Evolutionary conservation across 2,329 filamentous ascomycete genomes (phyloP), one percentile per base, ranked within the genome.

Genomic region (Alternaria consortialis): DNA sequence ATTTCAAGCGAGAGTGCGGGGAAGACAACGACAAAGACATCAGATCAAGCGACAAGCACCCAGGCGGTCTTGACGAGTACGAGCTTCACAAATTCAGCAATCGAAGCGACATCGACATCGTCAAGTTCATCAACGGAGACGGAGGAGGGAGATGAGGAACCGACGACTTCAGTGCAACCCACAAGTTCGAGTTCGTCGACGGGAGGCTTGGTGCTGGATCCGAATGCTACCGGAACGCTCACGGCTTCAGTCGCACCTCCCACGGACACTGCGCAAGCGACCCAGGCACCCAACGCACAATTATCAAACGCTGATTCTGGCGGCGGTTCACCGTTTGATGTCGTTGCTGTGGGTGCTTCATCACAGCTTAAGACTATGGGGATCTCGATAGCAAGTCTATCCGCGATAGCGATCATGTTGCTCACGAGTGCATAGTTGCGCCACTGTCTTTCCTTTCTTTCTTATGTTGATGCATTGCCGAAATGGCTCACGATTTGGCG

Each of bases 311-410:
- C 73, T 20, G 73, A 77, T 27, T 79, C 76, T 12, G 80, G 80
- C 20, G 80, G 81, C 15, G 82, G 82, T n/a, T 81, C 79, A 53
- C 82, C 81, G 5, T 83, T 84, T 60, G 81, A 82, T 61, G 70
- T 78, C 12, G 62, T 67, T 8, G 70, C 73, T 1, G 63, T 63
- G 0, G 67, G 70, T 32, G 60, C 68, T 2, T 68, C 72, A 27
- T 56, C 63, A 32, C 73, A 60, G 9, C 13, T 62, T 7, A 60
- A 46, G 5, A 34, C 50, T 8, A 17, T 60, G 5, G 56, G 56
- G 5, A 7, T 56, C 9, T 50, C 57, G 13, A 44, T 66, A 20
- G 47, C 58, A 6, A 62, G 59, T 36, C 64, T 72, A 17, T 36
- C 72, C 1, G 66, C 61, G 7, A 50, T 62, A 4, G 60, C 60